Conservation (phyloP, 2,329 filamentous ascomycete species). For the Fusarium lyarnte region DNA sequence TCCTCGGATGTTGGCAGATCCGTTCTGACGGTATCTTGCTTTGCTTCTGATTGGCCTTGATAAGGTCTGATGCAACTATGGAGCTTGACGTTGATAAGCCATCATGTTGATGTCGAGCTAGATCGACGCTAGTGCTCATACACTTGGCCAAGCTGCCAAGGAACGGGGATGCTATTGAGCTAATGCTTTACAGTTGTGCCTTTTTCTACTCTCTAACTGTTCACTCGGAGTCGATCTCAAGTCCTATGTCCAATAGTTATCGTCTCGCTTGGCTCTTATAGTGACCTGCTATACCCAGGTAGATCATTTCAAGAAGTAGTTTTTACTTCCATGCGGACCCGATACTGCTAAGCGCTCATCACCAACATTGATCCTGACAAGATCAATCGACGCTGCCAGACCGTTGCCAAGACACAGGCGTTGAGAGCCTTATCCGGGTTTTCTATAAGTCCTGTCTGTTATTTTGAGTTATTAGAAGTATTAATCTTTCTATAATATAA, state of each 20-base stretch:
- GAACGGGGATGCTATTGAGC: not conserved
- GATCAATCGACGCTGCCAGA: not conserved
- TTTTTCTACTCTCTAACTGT: rapidly evolving
- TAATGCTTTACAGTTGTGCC: not conserved
- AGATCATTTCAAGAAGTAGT: rapidly evolving
- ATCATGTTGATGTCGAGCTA: not conserved
- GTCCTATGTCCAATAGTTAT: rapidly evolving
- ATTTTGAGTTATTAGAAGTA: rapidly evolving
- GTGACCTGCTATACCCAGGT: not conserved
- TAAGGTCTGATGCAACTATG: rapidly evolving
- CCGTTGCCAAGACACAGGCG: not conserved
- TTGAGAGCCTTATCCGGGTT: rapidly evolving
- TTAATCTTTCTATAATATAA: rapidly evolving
- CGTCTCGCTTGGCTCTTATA: too few species aligned
- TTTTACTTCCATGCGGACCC: rapidly evolving
- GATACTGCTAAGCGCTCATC: not conserved
- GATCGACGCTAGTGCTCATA: not conserved
- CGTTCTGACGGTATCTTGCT: not conserved
- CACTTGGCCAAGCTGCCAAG: not conserved
- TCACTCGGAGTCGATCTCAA: not conserved
- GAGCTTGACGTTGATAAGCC: slow-evolving; percentile 1
- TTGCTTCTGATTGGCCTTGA: not conserved
- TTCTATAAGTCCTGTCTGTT: rapidly evolving
- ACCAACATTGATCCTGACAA: rapidly evolving
- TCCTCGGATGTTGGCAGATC: not conserved